Evolutionary conservation across 169 alveolate species (phyloP), one percentile per base, ranked within the genome.

Genomic region (Theileria luwenshuni): DNA sequence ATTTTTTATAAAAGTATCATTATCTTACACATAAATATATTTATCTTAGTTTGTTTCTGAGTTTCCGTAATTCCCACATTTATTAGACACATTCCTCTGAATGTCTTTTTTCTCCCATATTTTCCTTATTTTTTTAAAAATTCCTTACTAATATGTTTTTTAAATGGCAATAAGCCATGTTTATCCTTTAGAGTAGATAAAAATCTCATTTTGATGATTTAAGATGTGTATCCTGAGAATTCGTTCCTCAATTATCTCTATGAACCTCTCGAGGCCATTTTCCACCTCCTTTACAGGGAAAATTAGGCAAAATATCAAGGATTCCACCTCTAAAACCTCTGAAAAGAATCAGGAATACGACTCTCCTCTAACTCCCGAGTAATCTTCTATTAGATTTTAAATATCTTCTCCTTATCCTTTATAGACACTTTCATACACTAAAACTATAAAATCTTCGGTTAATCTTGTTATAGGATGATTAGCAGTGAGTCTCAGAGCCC

Each of bases 341-440:
- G 38, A 41, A 21, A 7, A 49, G 56, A 38, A 33, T 10, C 74
- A 59, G 25, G 51, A 61, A 6, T 77, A 77, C 49, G 86, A 77
- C 60, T 69, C 86, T 25, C 86, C 86, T 5, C 62, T 77, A 0
- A 61, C 86, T 2, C 77, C 80, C 0, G 63, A 73, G 83, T 74
- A 49, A 1, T 45, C 5, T 1, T 25, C 28, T 35, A 35, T 45
- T 63, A 17, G 3, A 27, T n/a, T 58, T n/a, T 63, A 21, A 32
- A 56, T 38, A 56, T 56, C 23, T 51, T 25, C 3, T 51, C 23
- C 23, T 51, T 51, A 19, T 51, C 27, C n/a, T 28, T 56, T 1
- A 56, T 56, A 56, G 38, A 52, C n/a, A n/a, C n/a, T n/a, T n/a
- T n/a, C n/a, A n/a, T n/a, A n/a, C n/a, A n/a, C n/a, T n/a, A n/a